Evolutionary conservation across 495 filamentous ascomycete genomes (phyloP), one percentile per base, ranked within the genome.

Genomic region (Glarea lozoyensis): DNA sequence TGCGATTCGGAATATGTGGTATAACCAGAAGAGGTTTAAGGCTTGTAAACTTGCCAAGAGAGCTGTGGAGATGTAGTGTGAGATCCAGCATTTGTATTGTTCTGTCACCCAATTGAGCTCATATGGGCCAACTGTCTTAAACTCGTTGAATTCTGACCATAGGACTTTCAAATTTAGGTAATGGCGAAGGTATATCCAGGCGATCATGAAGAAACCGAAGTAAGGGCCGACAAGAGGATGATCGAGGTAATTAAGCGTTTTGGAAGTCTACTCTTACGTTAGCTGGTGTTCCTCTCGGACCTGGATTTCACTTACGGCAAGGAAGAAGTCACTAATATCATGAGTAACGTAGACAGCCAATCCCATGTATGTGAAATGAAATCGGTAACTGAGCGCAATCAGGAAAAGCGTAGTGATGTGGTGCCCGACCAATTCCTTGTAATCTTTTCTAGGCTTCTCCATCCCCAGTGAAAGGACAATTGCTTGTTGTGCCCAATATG

Each of bases 321-420:
- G 72, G 77, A 98, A 98, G 63, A 97, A 95, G 57, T 98, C 92
- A 40, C 79, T 85, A 48, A 97, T 84, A 52, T 98, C 92, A 56
- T 94, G 88, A 16, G 92, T 97, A 47, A 96, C 88, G 60, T 94
- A 98, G 6, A 98, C 90, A 21, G 87, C 89, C 29, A 98, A 58
- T n/a, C 92, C 92, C 67, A 98, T 93, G 61, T 93, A 89, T 7
- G 92, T 92, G 62, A 98, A 98, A 62, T 98, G 93, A 70, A 94
- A 98, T 22, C 89, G 82, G 62, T 98, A 98, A 67, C 86, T 93
- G 58, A 88, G 61, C 22, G 66, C 79, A 48, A 98, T 97, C 42
- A 98, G 70, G n/a, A 81, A 69, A 42, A 98, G 60, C 10, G 87
- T 93, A 53, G 97, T 86, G 49, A 97, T 83, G 58, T 98, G 92